These are phyloP conservation scores for Madurella mycetomatis DNA, from an alignment of 2,329 filamentous ascomycete species.

Conservation along the genomic window DNA sequence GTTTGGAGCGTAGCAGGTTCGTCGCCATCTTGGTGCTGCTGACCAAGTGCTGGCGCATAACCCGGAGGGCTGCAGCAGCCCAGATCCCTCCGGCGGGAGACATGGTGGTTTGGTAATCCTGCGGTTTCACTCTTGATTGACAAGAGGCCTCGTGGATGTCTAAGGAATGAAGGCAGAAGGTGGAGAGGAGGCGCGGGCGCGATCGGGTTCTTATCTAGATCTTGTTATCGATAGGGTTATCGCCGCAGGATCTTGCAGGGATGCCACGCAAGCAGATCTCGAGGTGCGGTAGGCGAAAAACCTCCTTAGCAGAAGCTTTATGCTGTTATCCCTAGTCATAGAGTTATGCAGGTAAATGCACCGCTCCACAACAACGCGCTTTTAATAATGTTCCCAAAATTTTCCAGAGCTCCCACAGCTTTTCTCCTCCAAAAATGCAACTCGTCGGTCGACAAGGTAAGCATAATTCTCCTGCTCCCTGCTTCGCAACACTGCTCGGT, in stretches of 20 bases:
- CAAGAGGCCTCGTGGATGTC: slow-evolving; percentile 7
- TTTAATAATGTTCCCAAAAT: slow-evolving; percentile 22
- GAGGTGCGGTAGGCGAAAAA: too few relatives aligned
- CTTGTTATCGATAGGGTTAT: slow-evolving; percentile 22
- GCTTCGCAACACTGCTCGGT: slow-evolving; percentile 27
- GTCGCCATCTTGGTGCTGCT: slow-evolving; percentile 40
- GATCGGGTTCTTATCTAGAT: slow-evolving; percentile 23
- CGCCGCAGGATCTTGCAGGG: slow-evolving; percentile 7
- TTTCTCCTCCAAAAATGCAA: slow-evolving; percentile 15
- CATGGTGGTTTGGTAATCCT: slow-evolving; percentile 38
- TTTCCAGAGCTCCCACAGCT: slow-evolving; percentile 22
- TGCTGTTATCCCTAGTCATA: too few relatives aligned
- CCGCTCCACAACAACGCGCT: slow-evolving; percentile 15
- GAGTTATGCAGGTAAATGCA: slow-evolving; percentile 10
- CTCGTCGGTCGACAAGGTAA: slow-evolving; percentile 27
- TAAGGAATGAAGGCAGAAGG: slow-evolving; percentile 8
- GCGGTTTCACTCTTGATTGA: slow-evolving; percentile 2
- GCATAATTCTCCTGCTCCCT: slow-evolving; percentile 10
- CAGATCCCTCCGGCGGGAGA: slow-evolving; percentile 53
- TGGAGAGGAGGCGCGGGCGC: slow-evolving; percentile 16
- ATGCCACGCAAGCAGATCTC: neutral
- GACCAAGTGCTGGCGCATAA: slow-evolving; percentile 47
- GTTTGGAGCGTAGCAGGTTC: slow-evolving; percentile 47
- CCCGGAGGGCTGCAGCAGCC: slow-evolving; percentile 52
- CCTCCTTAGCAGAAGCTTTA: too few relatives aligned